A percentile compares a stretch with the other conserved stretches of the same genome.
Evolutionary conservation across 306 rosid species (phyloP).

Genomic region (Canavalia ensiformis): DNA sequence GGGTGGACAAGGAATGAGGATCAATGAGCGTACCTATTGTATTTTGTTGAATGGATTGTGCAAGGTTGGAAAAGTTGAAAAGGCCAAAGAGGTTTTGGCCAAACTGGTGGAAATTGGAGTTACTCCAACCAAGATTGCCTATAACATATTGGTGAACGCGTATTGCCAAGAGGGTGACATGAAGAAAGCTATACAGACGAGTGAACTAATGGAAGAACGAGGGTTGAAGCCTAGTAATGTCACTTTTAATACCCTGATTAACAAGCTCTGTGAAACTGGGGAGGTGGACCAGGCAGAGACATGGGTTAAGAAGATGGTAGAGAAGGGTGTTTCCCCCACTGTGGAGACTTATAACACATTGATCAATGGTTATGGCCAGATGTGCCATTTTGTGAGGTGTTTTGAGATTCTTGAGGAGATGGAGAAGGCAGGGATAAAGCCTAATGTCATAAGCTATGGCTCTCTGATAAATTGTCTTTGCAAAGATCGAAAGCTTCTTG

Average conservation of each 20-base stretch:
- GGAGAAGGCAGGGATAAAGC: constrained; percentile 71
- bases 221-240: constrained; percentile 67
- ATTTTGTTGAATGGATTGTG: constrained; percentile 74
- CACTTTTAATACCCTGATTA: constrained; percentile 73
- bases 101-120: constrained; percentile 61
- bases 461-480: constrained; percentile 74
- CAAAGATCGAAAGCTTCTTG: constrained; percentile 70
- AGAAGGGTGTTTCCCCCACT: constrained; percentile 67
- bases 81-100: constrained; percentile 68
- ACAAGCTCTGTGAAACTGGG: constrained; percentile 63
- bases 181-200: constrained; percentile 53
- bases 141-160: constrained; percentile 71
- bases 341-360: constrained; percentile 69
- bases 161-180: constrained; percentile 70
- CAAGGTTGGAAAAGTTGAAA: constrained; percentile 68
- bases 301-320: constrained; percentile 75
- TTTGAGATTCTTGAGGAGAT: constrained; percentile 79
- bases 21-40: constrained; percentile 60
- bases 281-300: constrained; percentile 75
- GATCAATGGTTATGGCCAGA: constrained; percentile 72
- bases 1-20: constrained; percentile 50
- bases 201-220: constrained; percentile 64
- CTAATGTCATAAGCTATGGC: constrained; percentile 83
- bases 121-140: constrained; percentile 60
- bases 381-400: constrained; percentile 61